Evolutionary conservation across 2,329 filamentous ascomycete species (phyloP), one percentile per base, ranked within the genome.

Genomic region (Monilinia fructigena): DNA sequence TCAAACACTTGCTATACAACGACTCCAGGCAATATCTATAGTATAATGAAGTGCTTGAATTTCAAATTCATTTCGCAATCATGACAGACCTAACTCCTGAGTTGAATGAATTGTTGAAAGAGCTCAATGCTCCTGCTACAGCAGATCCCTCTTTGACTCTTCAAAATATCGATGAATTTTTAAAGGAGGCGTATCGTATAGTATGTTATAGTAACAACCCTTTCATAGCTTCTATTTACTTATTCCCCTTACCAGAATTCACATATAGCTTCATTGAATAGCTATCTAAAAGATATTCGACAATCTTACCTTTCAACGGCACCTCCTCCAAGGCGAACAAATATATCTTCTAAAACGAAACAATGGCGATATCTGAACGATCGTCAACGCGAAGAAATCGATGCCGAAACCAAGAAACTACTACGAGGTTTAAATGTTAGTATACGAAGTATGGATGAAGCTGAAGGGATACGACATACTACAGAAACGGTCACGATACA

Each of bases 171-270:
- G 91, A 97, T 76, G 90, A 90, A 74, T 99, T 98, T 76, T 82
- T 98, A 45, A 93, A 94, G 76, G 94, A 98, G 79, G 95, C 95
- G 63, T 95, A 96, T 79, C 87, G 90, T 76, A 97, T 98, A 78
- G 93, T 96, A 81, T 74, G 84, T 69, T 72, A 70, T 68, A 70
- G 62, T 66, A 45, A 55, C 56, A 63, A 63, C 48, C 48, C 35
- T 48, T 42, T 45, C 56, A 66, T 35, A 18, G 52, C 66, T 66
- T 66, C 70, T 70, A 74, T 35, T 12, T 74, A 67, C 73, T 70
- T 62, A 68, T 35, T 18, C 38, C 23, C 26, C 55, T 67, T 11
- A 54, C 23, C 74, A 96, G 93, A 95, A 96, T 76, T 85, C 88
- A 10, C 92, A 96, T 76, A 96, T 98, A 68, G 80, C 85, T 68